Evolutionary conservation across 139 green algal species (phyloP), one percentile per base, ranked within the genome.

Genomic region (Medakamo hakoo): DNA sequence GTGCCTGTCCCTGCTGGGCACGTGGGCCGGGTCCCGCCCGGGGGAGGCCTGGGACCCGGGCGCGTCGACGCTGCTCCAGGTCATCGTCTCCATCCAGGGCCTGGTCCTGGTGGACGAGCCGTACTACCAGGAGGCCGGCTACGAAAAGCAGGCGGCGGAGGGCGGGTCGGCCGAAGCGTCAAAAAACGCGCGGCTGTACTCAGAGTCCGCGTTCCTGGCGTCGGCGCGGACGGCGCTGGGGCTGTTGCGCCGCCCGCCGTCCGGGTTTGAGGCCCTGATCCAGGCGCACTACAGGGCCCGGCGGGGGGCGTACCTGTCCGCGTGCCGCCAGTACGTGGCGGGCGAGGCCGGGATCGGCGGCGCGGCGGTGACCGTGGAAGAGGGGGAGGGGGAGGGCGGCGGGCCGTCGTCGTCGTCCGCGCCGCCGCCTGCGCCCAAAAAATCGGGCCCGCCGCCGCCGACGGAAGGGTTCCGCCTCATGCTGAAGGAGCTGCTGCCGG

Each of bases 71-170:
- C 71, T 86, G 0, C 69, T 88, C 25, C 81, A 90, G 82, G 83
- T 95, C 49, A 76, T 95, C 16, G 70, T 94, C 49, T 90, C 80
- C 63, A 92, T 95, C 63, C 87, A 94, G 71, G 84, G 78, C 0
- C 77, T 95, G 29, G 88, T 95, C 67, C 75, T 95, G 27, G 82
- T 91, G 57, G 64, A 73, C 1, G 73, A 93, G 68, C 87, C 88
- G 22, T 95, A 91, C 80, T 94, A 84, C 79, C 91, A 93, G 58
- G 74, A 81, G 65, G 62, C 62, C 9, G 63, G 67, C 24, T 77
- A 71, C 58, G 63, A 69, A 32, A 66, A 64, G 59, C 65, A 71
- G 40, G 66, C 60, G 32, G n/a, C n/a, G n/a, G n/a, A n/a, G n/a
- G n/a, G n/a, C n/a, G 71, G 71, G 27, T 63, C 27, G 18, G 49